These are phyloP conservation scores for Lactarius hatsudake DNA, from an alignment of 768 basidiomycete genomes.

Conservation along the genomic window DNA sequence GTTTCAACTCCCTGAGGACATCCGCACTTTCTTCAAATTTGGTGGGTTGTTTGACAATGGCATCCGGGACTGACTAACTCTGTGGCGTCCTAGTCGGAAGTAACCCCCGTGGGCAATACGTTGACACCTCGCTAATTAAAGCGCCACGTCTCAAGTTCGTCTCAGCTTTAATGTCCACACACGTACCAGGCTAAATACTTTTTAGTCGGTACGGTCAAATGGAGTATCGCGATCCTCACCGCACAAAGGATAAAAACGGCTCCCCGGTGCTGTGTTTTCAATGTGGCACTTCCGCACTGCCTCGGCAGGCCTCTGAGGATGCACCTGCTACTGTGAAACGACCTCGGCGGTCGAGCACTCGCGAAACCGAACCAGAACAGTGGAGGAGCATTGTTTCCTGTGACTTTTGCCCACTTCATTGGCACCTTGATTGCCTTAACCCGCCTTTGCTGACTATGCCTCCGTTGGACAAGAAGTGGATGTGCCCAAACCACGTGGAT, in stretches of 20 bases:
- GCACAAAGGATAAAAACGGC: constrained; percentile 82
- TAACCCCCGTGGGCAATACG: constrained; percentile 76
- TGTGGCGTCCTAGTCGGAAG: constrained; percentile 57
- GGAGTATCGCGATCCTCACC: constrained; percentile 88
- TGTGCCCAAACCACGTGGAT: constrained; percentile 98
- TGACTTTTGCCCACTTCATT: constrained; percentile 91
- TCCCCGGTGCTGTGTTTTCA: constrained; percentile 85
- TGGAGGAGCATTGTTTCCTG: constrained; percentile 86
- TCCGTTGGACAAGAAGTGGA: constrained; percentile 89
- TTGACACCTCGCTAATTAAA: constrained; percentile 75
- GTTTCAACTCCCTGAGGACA: constrained; percentile 83
- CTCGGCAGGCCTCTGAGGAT: constrained; percentile 49
- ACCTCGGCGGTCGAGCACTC: constrained; percentile 45
- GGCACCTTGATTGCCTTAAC: constrained; percentile 95
- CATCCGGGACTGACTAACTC: background rate
- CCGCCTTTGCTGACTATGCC: constrained; percentile 89
- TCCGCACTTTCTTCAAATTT: constrained; percentile 81
- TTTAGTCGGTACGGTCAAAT: constrained; percentile 78
- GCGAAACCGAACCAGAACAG: constrained; percentile 45
- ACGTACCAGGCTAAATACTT: constrained; percentile 13
- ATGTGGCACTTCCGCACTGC: constrained; percentile 80
- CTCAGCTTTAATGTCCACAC: constrained; percentile 20
- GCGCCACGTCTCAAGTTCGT: constrained; percentile 81
- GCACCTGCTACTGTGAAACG: constrained; percentile 51
- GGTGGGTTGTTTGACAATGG: constrained; percentile 44